Evolutionary conservation across 805 yeast genomes (phyloP).

Genomic region (Metschnikowia cerradonensis): DNA sequence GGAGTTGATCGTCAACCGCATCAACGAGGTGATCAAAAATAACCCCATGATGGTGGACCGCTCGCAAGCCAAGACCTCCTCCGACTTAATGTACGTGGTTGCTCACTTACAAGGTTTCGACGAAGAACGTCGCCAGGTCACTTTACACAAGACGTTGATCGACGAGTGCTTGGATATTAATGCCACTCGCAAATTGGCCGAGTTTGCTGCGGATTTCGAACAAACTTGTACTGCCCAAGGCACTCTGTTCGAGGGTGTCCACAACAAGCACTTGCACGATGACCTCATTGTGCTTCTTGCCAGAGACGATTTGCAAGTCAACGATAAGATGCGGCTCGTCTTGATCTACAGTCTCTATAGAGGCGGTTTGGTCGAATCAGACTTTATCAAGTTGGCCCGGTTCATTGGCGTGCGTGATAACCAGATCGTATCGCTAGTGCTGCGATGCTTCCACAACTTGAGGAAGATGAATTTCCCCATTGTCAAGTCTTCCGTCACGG

Average conservation of each 20-base stretch:
- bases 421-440: constrained; percentile 56
- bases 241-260: constrained; percentile 60
- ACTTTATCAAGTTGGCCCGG: constrained; percentile 62
- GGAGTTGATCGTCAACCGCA: constrained; percentile 52
- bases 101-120: constrained; percentile 67
- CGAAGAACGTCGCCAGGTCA: constrained; percentile 57
- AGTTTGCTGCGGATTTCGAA: constrained; percentile 74
- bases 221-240: constrained; percentile 78
- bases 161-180: constrained; percentile 63
- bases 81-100: constrained; percentile 72
- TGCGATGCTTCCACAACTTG: constrained; percentile 39
- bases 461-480: constrained; percentile 55
- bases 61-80: constrained; percentile 56
- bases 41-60: constrained; percentile 75
- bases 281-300: constrained; percentile 54
- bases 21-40: constrained; percentile 62
- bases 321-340: constrained; percentile 73
- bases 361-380: constrained; percentile 74
- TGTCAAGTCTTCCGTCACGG: constrained; percentile 38
- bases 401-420: constrained; percentile 46
- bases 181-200: constrained; percentile 57
- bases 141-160: constrained; percentile 56
- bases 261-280: constrained; percentile 56
- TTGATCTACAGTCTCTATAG: constrained; percentile 73
- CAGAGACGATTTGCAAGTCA: constrained; percentile 45